Percentiles rank a stretch among this genome's conserved stretches.
These are phyloP conservation scores for Colletotrichum ledebouriae DNA, from an alignment of 2,329 filamentous ascomycete species.

Conservation along the genomic window DNA sequence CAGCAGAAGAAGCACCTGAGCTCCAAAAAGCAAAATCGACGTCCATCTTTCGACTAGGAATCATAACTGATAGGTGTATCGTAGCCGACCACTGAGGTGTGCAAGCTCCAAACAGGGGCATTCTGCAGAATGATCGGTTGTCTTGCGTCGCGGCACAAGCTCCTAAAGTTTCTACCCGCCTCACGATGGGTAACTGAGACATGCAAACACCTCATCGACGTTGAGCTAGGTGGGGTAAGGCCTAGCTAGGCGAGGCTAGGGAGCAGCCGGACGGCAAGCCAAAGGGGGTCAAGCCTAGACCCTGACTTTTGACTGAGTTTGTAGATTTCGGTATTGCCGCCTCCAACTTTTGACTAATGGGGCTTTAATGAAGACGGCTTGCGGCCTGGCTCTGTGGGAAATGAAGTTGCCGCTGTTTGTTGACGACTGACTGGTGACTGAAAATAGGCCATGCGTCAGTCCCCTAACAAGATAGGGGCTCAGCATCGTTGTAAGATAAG, in stretches of 20 bases:
- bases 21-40: conserved; percentile 60
- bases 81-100: no score
- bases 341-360: not conserved
- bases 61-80: no score
- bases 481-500: conserved; percentile 2
- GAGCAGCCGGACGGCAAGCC: conserved; percentile 12
- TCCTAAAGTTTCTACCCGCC: not conserved
- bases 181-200: conserved; percentile 25
- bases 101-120: not conserved
- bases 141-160: conserved; percentile 15
- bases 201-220: conserved; percentile 14
- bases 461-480: not conserved
- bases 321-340: not conserved
- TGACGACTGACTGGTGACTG: not conserved
- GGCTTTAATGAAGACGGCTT: not conserved
- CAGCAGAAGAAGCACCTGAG: conserved; percentile 63
- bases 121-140: not conserved
- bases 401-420: conserved; percentile 7
- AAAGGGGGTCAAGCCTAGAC: conserved; percentile 10
- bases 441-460: conserved; percentile 1
- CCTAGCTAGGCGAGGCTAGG: not conserved
- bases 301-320: conserved; percentile 22
- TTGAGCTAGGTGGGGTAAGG: conserved; percentile 27
- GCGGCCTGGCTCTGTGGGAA: not conserved
- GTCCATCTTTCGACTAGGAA: conserved; percentile 26